Percentiles rank a stretch among this genome's conserved stretches.
These are phyloP conservation scores for Neofusicoccum ribis DNA, from an alignment of 2,329 filamentous ascomycete genomes.

Conservation along the genomic window DNA sequence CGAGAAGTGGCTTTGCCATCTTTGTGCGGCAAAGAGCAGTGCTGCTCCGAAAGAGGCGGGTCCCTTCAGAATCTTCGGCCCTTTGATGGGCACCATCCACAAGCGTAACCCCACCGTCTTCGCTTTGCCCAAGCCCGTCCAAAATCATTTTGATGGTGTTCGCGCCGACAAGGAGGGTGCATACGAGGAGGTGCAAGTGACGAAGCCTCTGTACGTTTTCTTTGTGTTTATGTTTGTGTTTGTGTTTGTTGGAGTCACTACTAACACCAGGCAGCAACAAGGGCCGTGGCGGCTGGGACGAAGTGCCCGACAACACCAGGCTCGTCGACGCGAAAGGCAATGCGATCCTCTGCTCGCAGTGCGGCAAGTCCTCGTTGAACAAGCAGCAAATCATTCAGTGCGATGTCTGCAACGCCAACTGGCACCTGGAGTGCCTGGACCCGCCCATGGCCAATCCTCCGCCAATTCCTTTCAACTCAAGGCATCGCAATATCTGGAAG, in stretches of 20 bases:
- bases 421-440: conserved; percentile 91
- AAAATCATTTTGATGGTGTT: conserved; percentile 78
- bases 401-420: conserved; percentile 76
- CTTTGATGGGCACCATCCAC: conserved; percentile 65
- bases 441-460: conserved; percentile 81
- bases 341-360: conserved; percentile 74
- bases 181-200: conserved; percentile 64
- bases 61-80: conserved; percentile 53
- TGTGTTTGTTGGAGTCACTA: conserved; percentile 9
- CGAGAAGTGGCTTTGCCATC: conserved; percentile 74
- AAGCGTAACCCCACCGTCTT: conserved; percentile 72
- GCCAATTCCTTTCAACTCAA: conserved; percentile 49
- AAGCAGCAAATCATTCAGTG: conserved; percentile 80
- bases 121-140: conserved; percentile 66
- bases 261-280: conserved; percentile 37
- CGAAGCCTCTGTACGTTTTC: conserved; percentile 23
- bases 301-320: conserved; percentile 53
- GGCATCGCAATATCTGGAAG: conserved; percentile 72
- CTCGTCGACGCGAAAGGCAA: conserved; percentile 72
- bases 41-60: conserved; percentile 47
- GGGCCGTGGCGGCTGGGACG: conserved; percentile 42
- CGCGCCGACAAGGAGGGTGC: conserved; percentile 73
- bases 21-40: conserved; percentile 55
- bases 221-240: conserved; percentile 6
- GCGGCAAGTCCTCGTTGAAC: conserved; percentile 64